Percentiles rank a stretch among this genome's conserved stretches.
These are phyloP conservation scores for Torulaspora globosa DNA, from an alignment of 1,139 yeast genomes.

Conservation along the genomic window DNA sequence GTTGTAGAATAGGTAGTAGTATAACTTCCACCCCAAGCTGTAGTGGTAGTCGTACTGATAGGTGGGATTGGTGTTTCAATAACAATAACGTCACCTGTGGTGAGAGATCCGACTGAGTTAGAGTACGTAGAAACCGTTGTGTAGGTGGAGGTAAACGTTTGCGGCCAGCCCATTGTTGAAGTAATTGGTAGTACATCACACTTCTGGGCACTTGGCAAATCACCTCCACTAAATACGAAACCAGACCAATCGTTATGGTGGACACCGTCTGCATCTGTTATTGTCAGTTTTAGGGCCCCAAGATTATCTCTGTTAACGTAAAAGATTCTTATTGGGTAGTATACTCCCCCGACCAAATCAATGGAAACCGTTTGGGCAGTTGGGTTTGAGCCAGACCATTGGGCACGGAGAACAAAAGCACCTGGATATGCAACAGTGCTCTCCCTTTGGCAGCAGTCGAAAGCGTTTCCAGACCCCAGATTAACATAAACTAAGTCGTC, in stretches of 20 bases:
- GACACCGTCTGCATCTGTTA: constrained; percentile 17
- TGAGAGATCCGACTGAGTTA: constrained; percentile 7
- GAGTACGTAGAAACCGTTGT: constrained; percentile 15
- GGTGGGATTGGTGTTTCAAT: constrained; percentile 17
- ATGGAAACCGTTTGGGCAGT: constrained; percentile 2
- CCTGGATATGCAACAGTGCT: constrained; percentile 11
- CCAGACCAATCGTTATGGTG: constrained; percentile 11
- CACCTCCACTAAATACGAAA: constrained; percentile 9
- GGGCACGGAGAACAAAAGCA: constrained; percentile 12
- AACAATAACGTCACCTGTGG: constrained; percentile 16
- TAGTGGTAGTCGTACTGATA: constrained; percentile 10
- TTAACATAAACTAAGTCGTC: constrained; percentile 34
- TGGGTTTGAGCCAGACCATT: constrained; percentile 10
- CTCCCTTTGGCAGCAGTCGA: constrained; percentile 31
- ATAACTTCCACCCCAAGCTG: constrained; percentile 15
- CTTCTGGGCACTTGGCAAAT: constrained; percentile 5
- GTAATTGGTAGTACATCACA: constrained; percentile 9
- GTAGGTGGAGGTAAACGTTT: constrained; percentile 12
- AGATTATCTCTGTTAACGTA: constrained; percentile 18
- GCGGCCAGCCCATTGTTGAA: constrained; percentile 7
- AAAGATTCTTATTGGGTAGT: constrained; percentile 22
- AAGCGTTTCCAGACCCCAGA: constrained; percentile 31
- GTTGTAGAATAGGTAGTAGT: constrained; percentile 14
- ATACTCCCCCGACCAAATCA: constrained; percentile 12
- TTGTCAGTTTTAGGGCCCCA: constrained; percentile 18